phyloP scores from a whole-genome alignment of 2,329 filamentous ascomycete species.

The Pleoardoris graminearum region DNA sequence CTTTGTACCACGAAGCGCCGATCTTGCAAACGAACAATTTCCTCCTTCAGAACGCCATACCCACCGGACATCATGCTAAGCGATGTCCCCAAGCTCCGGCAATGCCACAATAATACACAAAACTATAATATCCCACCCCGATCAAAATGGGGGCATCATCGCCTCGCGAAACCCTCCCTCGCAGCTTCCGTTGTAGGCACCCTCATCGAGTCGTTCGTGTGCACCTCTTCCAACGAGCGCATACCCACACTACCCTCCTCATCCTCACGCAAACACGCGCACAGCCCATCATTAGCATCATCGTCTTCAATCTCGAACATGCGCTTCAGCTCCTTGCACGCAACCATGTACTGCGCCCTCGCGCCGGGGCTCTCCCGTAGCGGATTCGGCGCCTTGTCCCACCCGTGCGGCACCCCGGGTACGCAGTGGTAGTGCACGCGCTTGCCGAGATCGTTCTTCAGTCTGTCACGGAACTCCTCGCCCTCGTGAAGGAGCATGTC shows the following conservation, averaged over 20 bases:
- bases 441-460: conserved; percentile 58
- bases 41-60: too few relatives aligned
- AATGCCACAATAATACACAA: too few relatives aligned
- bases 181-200: background rate
- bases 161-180: background rate
- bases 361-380: conserved; percentile 56
- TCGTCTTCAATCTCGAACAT: conserved; percentile 46
- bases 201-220: background rate
- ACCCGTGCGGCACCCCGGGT: conserved; percentile 63
- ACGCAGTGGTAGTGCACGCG: conserved; percentile 63
- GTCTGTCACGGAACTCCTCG: conserved; percentile 62
- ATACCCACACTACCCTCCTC: conserved; percentile 2
- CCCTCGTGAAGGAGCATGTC: conserved; percentile 69
- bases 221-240: background rate
- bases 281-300: conserved; percentile 15
- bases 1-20: too few relatives aligned
- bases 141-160: too few relatives aligned
- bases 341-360: conserved; percentile 59
- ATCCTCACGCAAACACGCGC: background rate
- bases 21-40: too few relatives aligned
- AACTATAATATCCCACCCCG: too few relatives aligned
- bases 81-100: too few relatives aligned
- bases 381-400: conserved; percentile 69
- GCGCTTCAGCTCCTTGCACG: conserved; percentile 55
- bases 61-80: too few relatives aligned